A percentile compares a stretch with the other conserved stretches of the same genome.
These are phyloP conservation scores for Trichomonas gallinae DNA, from an alignment of 208 protist species.

Conservation along the genomic window DNA sequence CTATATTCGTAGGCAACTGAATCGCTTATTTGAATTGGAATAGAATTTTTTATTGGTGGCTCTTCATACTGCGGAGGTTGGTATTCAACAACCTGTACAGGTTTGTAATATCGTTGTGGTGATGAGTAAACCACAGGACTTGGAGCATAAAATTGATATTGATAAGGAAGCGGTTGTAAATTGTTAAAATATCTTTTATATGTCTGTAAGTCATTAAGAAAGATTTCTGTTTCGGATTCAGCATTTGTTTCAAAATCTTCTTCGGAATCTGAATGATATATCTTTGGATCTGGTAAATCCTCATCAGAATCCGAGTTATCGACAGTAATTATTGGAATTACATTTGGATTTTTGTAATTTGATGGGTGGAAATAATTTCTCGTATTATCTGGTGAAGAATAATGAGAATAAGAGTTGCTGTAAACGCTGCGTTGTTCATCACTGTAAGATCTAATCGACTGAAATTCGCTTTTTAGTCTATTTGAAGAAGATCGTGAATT, in stretches of 20 bases:
- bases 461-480: neutral
- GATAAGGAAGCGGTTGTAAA: neutral
- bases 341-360: neutral
- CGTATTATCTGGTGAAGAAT: neutral
- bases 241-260: neutral
- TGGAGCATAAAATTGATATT: too few relatives aligned
- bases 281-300: neutral
- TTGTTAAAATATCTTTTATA: neutral
- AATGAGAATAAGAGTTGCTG: neutral
- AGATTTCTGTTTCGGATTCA: neutral
- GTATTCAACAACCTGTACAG: too few relatives aligned
- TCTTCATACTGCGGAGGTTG: neutral
- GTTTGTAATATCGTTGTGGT: too few relatives aligned
- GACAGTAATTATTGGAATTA: neutral
- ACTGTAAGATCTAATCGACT: neutral
- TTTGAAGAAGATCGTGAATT: neutral
- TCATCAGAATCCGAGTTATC: neutral
- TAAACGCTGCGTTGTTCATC: neutral
- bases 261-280: neutral
- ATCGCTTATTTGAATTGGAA: neutral
- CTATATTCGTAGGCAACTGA: neutral
- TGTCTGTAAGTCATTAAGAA: neutral
- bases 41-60: neutral
- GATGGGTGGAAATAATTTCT: neutral
- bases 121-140: too few relatives aligned